Percentiles rank a stretch among this genome's conserved stretches.
Conservation (phyloP, 495 filamentous ascomycete genomes). For the Aspergillus leporis region DNA sequence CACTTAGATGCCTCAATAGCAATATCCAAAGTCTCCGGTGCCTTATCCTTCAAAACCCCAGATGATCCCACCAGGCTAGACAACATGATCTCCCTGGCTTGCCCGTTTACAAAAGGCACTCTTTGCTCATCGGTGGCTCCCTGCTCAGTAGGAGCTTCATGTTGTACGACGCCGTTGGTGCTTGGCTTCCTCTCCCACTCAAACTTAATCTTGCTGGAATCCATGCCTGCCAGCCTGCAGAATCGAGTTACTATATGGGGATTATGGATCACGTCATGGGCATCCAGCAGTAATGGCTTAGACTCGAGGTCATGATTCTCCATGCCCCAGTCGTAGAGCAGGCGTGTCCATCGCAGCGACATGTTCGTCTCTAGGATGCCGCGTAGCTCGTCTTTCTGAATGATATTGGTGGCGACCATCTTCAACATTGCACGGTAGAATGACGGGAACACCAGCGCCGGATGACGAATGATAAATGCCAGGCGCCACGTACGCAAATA, state of each 20-base stretch:
- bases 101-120: background rate
- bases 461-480: constrained; percentile 47
- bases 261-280: constrained; percentile 44
- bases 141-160: background rate
- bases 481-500: constrained; percentile 35
- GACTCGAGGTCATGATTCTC: constrained; percentile 20
- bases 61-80: constrained; percentile 33
- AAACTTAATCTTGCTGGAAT: constrained; percentile 33
- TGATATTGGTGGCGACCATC: constrained; percentile 17
- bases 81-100: constrained; percentile 28
- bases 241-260: constrained; percentile 33
- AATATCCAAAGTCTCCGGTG: constrained; percentile 34
- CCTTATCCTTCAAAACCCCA: constrained; percentile 39
- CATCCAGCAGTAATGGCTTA: constrained; percentile 43
- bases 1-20: constrained; percentile 43
- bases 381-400: constrained; percentile 14
- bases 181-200: constrained; percentile 32
- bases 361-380: constrained; percentile 22
- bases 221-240: constrained; percentile 36
- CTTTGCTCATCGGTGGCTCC: background rate
- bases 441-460: constrained; percentile 40
- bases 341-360: constrained; percentile 35
- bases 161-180: background rate
- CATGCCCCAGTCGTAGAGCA: constrained; percentile 38
- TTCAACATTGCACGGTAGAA: constrained; percentile 33